Base-by-base conservation (phyloP, 257 asterid genomes). In the Gynochthodes officinalis region DNA sequence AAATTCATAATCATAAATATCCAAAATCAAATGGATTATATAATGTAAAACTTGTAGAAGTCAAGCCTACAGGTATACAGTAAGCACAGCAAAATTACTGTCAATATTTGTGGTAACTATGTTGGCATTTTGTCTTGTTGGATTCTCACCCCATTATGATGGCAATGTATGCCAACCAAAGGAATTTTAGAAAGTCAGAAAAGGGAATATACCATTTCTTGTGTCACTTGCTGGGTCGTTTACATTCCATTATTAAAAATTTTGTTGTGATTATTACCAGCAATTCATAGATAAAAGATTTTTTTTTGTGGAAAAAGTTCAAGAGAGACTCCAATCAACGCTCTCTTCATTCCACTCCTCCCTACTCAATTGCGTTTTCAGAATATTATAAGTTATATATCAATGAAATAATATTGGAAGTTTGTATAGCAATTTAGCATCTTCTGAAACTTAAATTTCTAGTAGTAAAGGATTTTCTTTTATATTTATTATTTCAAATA, bases 131-230 rank as follows among this genome's bases (percentile, higher is more conserved):
- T 11, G 40, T 59, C 5, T 25, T 57, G 67, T 53, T 71, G 46
- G 67, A 58, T 42, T 58, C 21, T 13, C 13, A 12, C 23, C 8
- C 5, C 7, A 55, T n/a, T n/a, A 30, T 59, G 60, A 71, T 71
- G 68, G 75, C 35, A 42, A 59, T 59, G 48, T 59, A 2, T 43
- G 69, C 75, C 75, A 59, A 59, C 75, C 75, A 21, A 6, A 30
- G 44, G 60, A 59, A 59, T n/a, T 44, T 71, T 43, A 33, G 52
- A 28, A 7, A 32, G 49, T 21, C n/a, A n/a, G n/a, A 21, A 10
- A 35, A 35, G 59, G n/a, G 16, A 28, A 48, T 50, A 69, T 33
- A 69, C n/a, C 5, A n/a, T 18, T 16, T 8, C 6, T 4, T 9
- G 33, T 62, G n/a, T 3, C 13, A 16, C 18, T 37, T 37, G 2